Conservation (phyloP, 2,329 filamentous ascomycete genomes). For the Ustulina deusta region DNA sequence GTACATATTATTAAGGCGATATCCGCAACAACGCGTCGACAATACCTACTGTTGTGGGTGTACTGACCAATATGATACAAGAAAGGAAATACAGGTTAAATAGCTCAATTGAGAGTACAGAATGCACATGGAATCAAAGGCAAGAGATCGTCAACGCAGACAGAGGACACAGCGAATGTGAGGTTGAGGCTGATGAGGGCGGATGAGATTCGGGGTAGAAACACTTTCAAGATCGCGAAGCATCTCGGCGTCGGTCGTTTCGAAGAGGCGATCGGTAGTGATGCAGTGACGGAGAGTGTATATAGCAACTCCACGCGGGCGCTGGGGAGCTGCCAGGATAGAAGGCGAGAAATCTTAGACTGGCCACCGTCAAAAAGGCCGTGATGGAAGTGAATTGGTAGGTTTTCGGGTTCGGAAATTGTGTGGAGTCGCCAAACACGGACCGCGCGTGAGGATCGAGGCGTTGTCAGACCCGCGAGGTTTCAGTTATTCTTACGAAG, state of each 20-base stretch:
- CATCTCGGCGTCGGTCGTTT: constrained; percentile 52
- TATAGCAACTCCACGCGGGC: constrained; percentile 45
- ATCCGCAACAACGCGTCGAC: constrained; percentile 34
- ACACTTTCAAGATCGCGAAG: constrained; percentile 48
- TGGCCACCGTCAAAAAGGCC: constrained; percentile 49
- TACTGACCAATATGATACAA: constrained; percentile 60
- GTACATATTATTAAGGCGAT: constrained; percentile 34
- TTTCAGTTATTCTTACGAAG: constrained; percentile 10
- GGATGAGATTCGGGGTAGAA: constrained; percentile 43
- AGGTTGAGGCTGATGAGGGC: constrained; percentile 36
- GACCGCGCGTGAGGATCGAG: constrained; percentile 28
- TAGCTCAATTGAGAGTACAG: constrained; percentile 48
- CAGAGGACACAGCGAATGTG: constrained; percentile 40
- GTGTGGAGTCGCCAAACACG: constrained; percentile 49
- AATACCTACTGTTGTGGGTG: constrained; percentile 47
- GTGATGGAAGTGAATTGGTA: constrained; percentile 40
- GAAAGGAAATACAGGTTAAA: constrained; percentile 47
- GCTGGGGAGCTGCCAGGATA: constrained; percentile 41
- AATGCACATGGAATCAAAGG: constrained; percentile 40
- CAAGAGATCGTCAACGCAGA: constrained; percentile 31
- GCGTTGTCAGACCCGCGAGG: constrained; percentile 25
- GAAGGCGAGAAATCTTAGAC: constrained; percentile 38
- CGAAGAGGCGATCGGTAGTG: constrained; percentile 39
- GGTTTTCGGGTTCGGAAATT: constrained; percentile 41
- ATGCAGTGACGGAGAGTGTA: constrained; percentile 42